These are phyloP conservation scores for Aechmea fasciata DNA, from an alignment of 176 grass and related monocot species.

Conservation along the genomic window DNA sequence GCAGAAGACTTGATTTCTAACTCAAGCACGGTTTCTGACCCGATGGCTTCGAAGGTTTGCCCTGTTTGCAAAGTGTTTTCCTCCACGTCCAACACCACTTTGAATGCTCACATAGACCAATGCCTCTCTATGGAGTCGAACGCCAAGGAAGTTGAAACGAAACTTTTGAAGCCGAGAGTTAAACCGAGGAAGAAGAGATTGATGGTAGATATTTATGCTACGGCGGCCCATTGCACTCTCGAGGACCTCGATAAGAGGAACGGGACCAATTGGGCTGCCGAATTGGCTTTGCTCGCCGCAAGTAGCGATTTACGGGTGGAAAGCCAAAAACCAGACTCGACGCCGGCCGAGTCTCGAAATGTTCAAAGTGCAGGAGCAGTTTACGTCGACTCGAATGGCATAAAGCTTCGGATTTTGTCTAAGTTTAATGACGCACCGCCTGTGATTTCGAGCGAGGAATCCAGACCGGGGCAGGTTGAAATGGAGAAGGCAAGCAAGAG, in stretches of 20 bases:
- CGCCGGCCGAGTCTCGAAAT: background rate
- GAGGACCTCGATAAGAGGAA: slow-evolving; percentile 29
- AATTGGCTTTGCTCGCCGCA: slow-evolving; percentile 1
- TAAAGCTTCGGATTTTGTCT: slow-evolving; percentile 34
- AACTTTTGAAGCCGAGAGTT: slow-evolving; percentile 8
- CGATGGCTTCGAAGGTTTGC: slow-evolving; percentile 24
- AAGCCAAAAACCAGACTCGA: slow-evolving; percentile 4
- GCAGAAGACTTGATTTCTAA: slow-evolving; percentile 12
- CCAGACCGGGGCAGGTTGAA: background rate
- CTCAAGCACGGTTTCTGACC: slow-evolving; percentile 6
- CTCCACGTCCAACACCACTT: slow-evolving; percentile 23
- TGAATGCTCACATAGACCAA: slow-evolving; percentile 25
- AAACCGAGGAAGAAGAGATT: slow-evolving; percentile 28
- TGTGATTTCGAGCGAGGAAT: background rate
- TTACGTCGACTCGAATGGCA: slow-evolving; percentile 29
- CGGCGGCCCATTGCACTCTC: slow-evolving; percentile 15
- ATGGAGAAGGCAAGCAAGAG: background rate
- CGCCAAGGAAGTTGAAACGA: background rate
- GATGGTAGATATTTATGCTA: slow-evolving; percentile 21
- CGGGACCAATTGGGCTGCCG: slow-evolving; percentile 21
- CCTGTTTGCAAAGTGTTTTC: slow-evolving; percentile 25
- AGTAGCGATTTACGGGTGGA: background rate
- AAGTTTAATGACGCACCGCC: slow-evolving; percentile 12
- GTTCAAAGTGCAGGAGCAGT: slow-evolving; percentile 2
- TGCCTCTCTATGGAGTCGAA: slow-evolving; percentile 13